Percentiles rank a stretch among this genome's conserved stretches.
These are phyloP conservation scores for Calocybe cyanea DNA, from an alignment of 768 basidiomycete genomes.

Conservation along the genomic window DNA sequence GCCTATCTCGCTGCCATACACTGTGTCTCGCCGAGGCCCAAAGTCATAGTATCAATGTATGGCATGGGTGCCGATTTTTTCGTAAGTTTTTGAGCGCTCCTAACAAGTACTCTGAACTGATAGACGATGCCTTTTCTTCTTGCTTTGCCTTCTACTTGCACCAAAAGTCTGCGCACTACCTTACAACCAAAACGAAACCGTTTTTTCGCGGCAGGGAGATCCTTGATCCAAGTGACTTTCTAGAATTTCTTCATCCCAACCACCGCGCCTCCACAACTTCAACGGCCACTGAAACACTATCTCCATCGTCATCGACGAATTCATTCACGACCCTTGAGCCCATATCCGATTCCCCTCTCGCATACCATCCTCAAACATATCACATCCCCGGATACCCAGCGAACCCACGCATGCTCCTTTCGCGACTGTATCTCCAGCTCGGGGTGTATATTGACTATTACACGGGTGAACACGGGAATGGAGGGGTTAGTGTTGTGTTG, in stretches of 20 bases:
- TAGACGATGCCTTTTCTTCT: not conserved
- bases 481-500: constrained; percentile 41
- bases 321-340: constrained; percentile 17
- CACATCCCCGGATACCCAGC: constrained; percentile 56
- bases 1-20: constrained; percentile 59
- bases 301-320: not conserved
- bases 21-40: constrained; percentile 44
- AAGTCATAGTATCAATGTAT: constrained; percentile 54
- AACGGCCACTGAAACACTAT: not conserved
- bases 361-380: constrained; percentile 41
- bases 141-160: too few relatives aligned
- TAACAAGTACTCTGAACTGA: not conserved
- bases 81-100: constrained; percentile 24
- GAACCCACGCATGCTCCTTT: constrained; percentile 58
- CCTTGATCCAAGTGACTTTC: constrained; percentile 44
- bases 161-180: constrained; percentile 46
- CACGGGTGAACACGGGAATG: constrained; percentile 42
- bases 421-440: constrained; percentile 55
- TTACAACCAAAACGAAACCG: constrained; percentile 40
- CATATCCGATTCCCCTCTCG: constrained; percentile 40
- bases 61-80: constrained; percentile 62
- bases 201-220: constrained; percentile 57
- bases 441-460: constrained; percentile 58
- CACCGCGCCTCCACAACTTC: constrained; percentile 5
- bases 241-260: constrained; percentile 44